Base-by-base conservation (phyloP, 2,329 filamentous ascomycete species). In the Penicillium sp. region DNA sequence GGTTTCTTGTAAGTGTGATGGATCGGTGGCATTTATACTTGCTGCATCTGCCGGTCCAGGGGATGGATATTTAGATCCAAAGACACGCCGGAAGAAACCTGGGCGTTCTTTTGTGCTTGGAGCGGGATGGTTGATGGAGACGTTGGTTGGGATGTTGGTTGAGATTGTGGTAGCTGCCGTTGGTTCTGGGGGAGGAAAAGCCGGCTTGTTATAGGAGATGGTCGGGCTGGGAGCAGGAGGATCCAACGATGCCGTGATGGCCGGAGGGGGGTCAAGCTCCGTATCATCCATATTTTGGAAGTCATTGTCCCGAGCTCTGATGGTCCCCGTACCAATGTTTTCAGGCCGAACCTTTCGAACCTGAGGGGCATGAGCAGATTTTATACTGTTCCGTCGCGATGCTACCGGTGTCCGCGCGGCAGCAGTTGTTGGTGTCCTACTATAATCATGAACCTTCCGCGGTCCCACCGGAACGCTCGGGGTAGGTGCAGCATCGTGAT, bases 1-100 rank as follows among this genome's bases (percentile, higher is more conserved):
- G 21, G 62, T 64, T 7, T 72, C 70, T 45, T 63, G 67, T 25
- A 61, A 25, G 7, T 66, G 60, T n/a, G 66, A 55, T 25, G 52
- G 13, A 29, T 73, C 70, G 47, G 54, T 61, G 41, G 47, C 59
- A 58, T 57, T 55, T 53, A 52, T 55, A 15, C 17, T 48, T 39
- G 61, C 39, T 10, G 56, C 54, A 19, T 70, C 70, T 33, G 64
- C 58, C 15, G 62, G 58, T n/a, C 49, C 59, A 17, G 62, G 53
- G n/a, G 68, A 60, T 62, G 73, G 80, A 49, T 77, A 83, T 70
- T 83, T 89, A 36, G 89, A 89, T 39, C 89, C 90, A 78, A 97
- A 97, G 39, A 97, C 90, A 62, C 93, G 86, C 67, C 91, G 87
- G 79, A 97, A 97, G 79, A 99, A 97, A 21, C 94, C 93, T 9